Evolutionary conservation across 345 rosid species (phyloP).

Genomic region (Luvunga scandens): DNA sequence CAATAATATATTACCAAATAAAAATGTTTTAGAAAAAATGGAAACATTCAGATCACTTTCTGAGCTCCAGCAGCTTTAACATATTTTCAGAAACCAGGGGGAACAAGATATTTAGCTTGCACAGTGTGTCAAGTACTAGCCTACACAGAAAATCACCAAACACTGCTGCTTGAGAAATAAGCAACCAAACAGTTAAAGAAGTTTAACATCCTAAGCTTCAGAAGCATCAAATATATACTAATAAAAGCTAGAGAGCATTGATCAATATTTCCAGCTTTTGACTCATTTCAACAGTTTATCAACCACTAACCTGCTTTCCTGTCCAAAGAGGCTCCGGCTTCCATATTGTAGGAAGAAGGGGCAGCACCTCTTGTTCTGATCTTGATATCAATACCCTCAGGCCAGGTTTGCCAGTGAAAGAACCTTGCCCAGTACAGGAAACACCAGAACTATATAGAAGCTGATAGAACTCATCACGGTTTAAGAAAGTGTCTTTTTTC

Average conservation of each 20-base stretch:
- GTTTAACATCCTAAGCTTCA: background rate
- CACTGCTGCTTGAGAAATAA: background rate
- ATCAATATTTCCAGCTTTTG: background rate
- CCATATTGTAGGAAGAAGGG: conserved; percentile 62
- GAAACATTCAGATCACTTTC: conserved; percentile 9
- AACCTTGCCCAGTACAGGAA: conserved; percentile 36
- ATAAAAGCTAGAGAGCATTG: background rate
- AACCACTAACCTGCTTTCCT: conserved; percentile 80
- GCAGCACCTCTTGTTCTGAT: conserved; percentile 47
- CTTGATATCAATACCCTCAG: conserved; percentile 53
- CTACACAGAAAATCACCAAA: background rate
- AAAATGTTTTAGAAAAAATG: background rate
- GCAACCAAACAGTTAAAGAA: conserved; percentile 12
- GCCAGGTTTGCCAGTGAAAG: conserved; percentile 53
- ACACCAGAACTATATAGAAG: conserved; percentile 85
- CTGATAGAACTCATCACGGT: conserved; percentile 63
- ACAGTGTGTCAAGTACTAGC: background rate
- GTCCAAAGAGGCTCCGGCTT: conserved; percentile 95
- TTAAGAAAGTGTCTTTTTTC: conserved; percentile 85
- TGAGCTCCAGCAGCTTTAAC: background rate
- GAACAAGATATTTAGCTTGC: background rate
- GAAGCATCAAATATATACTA: background rate
- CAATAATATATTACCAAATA: background rate
- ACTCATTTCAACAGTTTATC: background rate
- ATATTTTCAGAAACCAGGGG: background rate